Conservation (phyloP, 768 basidiomycete genomes). For the Mycena maculata region DNA sequence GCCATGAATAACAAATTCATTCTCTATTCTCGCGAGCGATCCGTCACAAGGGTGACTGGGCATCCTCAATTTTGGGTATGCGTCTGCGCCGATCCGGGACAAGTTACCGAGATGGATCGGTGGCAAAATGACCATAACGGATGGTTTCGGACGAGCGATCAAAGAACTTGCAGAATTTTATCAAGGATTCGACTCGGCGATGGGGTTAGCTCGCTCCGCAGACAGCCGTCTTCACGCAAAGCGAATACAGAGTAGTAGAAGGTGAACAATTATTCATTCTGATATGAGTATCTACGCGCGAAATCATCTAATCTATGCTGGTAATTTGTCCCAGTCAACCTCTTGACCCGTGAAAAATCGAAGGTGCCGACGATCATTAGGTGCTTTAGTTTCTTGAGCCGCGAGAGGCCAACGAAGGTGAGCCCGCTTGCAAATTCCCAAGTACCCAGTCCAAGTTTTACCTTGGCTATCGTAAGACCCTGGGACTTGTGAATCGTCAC, state of each 20-base stretch:
- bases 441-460: conserved; percentile 69
- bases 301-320: conserved; percentile 9
- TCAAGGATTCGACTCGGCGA: conserved; percentile 70
- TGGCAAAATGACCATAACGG: conserved; percentile 63
- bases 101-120: conserved; percentile 97
- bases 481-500: conserved; percentile 83
- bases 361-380: conserved; percentile 19
- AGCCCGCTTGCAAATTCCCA: conserved; percentile 31
- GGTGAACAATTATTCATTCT: too few species aligned
- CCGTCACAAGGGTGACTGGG: conserved; percentile 92
- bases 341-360: conserved; percentile 12
- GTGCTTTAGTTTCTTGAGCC: conserved; percentile 9
- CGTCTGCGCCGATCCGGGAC: conserved; percentile 68
- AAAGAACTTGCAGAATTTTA: conserved; percentile 78
- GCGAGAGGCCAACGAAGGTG: conserved; percentile 29
- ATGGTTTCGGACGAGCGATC: conserved; percentile 79
- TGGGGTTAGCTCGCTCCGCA: conserved; percentile 17
- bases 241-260: too few species aligned
- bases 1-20: neutral
- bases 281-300: conserved; percentile 21
- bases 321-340: conserved; percentile 1
- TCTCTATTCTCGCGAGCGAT: conserved; percentile 84
- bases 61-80: conserved; percentile 88
- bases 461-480: conserved; percentile 75
- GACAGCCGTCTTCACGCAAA: too few species aligned